Base-by-base conservation (phyloP, 179 eudicot genomes). In the Nepenthes alata region DNA sequence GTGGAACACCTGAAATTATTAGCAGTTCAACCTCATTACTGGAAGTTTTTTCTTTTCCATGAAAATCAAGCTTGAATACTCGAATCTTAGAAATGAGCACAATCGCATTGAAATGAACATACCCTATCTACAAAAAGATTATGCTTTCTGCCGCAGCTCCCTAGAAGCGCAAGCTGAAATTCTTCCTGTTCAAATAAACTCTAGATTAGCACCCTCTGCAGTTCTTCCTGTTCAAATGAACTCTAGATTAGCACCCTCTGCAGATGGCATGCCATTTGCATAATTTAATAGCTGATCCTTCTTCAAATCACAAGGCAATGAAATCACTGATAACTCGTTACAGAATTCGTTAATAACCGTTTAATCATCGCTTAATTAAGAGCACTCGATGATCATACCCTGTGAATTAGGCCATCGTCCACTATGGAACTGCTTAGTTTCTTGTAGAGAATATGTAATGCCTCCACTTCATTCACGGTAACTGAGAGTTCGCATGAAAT, bases 81-180 rank as follows among this genome's bases (percentile, higher is more conserved):
- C 25, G 25, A 25, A 25, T 25, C 25, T 12, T 8, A 37, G 13
- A n/a, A 36, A 38, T 35, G 35, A 11, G 52, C 3, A 37, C 47
- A 6, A 2, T 35, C 8, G 10, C 47, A 14, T 7, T 55, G 25
- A 25, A 49, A 9, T 60, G 37, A 11, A 67, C 78, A 25, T 52
- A 88, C 96, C 77, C 88, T 76, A 62, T 83, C 88, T 60, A 75
- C 81, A 58, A 83, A 71, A 59, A 83, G 70, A 62, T 78, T 83
- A 37, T 62, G 74, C 57, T 53, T 74, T 37, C 16, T 62, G 45
- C 74, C 64, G 68, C 25, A 0, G 25, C 74, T 67, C 25, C 74
- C 71, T 60, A 83, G 74, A 63, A 83, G 80, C 53, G 88, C 85
- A 58, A 72, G 83, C 75, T 66, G 79, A 57, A 83, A 73, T 64